phyloP scores from a whole-genome alignment of 1,139 yeast species.

The Blastobotrys raffinosifermentans region DNA sequence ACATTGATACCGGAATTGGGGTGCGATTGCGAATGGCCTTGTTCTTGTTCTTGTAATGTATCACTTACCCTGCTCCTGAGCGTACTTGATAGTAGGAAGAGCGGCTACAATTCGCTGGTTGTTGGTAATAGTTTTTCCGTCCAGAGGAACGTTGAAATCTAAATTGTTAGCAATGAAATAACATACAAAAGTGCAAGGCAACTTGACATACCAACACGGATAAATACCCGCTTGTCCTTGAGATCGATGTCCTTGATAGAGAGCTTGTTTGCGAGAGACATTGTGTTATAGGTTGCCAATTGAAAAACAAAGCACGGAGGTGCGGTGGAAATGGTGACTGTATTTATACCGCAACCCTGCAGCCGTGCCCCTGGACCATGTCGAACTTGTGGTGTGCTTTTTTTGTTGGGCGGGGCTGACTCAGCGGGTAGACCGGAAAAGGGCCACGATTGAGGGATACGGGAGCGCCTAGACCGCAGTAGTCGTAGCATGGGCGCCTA shows the following conservation, averaged over 20 bases:
- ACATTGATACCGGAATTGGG: no score
- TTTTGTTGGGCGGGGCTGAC: no score
- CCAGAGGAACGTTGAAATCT: constrained; percentile 94
- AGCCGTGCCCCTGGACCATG: no score
- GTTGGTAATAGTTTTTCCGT: constrained; percentile 93
- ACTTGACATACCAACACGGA: constrained; percentile 62
- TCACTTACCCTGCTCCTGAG: constrained; percentile 53
- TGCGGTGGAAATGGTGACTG: no score
- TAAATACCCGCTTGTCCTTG: constrained; percentile 85
- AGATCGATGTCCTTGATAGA: constrained; percentile 86
- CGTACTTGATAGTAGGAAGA: constrained; percentile 91
- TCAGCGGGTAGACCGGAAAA: no score
- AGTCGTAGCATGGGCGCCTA: no score
- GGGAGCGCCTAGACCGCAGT: no score
- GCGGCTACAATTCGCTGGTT: constrained; percentile 99
- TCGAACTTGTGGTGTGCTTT: no score
- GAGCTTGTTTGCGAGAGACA: constrained; percentile 90
- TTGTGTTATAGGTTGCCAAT: constrained; percentile 32
- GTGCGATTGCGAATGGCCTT: no score
- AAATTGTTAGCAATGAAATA: background rate
- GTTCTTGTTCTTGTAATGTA: no score
- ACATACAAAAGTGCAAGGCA: background rate
- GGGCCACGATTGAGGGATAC: no score
- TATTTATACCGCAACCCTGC: no score
- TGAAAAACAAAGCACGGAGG: background rate